A percentile compares a stretch with the other conserved stretches of the same genome.
These are phyloP conservation scores for Phytophthora pini DNA, from an alignment of 352 stramenopile species.

Conservation along the genomic window DNA sequence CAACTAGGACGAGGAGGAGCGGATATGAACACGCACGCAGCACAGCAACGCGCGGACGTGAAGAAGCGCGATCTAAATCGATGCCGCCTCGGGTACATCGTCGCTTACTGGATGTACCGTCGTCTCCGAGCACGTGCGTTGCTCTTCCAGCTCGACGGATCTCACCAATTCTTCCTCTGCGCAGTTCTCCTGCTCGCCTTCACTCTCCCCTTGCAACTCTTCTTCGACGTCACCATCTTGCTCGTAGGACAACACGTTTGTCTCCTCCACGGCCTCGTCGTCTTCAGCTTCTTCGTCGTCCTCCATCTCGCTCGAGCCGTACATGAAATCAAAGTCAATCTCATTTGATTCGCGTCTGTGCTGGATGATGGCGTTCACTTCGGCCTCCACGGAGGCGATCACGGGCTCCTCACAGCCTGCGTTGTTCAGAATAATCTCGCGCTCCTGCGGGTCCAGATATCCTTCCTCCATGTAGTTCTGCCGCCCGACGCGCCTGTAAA, in stretches of 20 bases:
- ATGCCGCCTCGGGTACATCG: constrained; percentile 28
- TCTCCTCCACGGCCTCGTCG: constrained; percentile 38
- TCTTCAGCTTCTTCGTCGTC: constrained; percentile 41
- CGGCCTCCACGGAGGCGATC: constrained; percentile 76
- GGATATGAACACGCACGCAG: constrained; percentile 14
- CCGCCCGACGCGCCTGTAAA: constrained; percentile 56
- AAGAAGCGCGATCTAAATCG: constrained; percentile 27
- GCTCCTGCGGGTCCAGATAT: constrained; percentile 80
- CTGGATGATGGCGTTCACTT: constrained; percentile 86
- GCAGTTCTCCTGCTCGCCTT: constrained; percentile 30
- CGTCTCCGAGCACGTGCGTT: constrained; percentile 13
- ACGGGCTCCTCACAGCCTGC: constrained; percentile 75
- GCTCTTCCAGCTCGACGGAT: constrained; percentile 20
- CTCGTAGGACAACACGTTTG: constrained; percentile 27
- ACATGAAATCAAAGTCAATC: constrained; percentile 84
- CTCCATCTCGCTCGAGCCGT: constrained; percentile 53
- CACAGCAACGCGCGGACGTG: constrained; percentile 12
- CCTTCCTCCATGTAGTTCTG: constrained; percentile 90
- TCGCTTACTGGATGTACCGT: constrained; percentile 25
- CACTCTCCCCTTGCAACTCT: constrained; percentile 22
- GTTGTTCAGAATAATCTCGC: constrained; percentile 79
- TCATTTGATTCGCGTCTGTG: constrained; percentile 85
- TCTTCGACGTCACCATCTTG: constrained; percentile 19
- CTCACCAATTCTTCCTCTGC: constrained; percentile 21
- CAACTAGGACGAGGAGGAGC: constrained; percentile 21